Percentiles rank a stretch among this genome's conserved stretches.
Evolutionary conservation across 179 eudicot genomes (phyloP).

Genomic region (Sideroxylon spinosum): DNA sequence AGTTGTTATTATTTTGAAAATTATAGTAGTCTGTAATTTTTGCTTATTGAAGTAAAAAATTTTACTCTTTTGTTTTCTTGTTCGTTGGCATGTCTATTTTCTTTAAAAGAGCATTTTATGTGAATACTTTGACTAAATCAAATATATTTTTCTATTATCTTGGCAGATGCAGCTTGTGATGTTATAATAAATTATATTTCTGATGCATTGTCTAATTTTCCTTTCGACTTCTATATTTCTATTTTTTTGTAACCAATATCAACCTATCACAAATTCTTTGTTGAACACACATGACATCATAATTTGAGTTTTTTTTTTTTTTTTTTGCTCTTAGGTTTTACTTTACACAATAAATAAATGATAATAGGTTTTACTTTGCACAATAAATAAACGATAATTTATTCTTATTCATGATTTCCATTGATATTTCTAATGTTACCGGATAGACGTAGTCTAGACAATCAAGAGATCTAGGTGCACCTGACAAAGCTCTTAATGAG

Average conservation of each 20-base stretch:
- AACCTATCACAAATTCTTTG: not conserved
- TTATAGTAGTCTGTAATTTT: not conserved
- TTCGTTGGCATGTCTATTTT: not conserved
- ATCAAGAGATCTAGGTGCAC: constrained; percentile 58
- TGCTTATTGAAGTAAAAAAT: not conserved
- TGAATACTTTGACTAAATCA: not conserved
- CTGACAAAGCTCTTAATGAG: constrained; percentile 85
- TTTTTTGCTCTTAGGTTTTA: not conserved
- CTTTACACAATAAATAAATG: not conserved
- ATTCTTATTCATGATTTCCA: not conserved
- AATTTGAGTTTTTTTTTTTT: not conserved
- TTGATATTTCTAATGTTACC: constrained; percentile 6
- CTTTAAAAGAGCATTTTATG: not conserved
- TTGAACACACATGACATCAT: not conserved
- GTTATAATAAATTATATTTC: not conserved
- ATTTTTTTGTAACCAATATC: not conserved
- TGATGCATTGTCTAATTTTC: not conserved
- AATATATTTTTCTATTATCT: not conserved
- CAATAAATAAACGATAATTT: no score
- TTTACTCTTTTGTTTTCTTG: not conserved
- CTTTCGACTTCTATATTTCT: not conserved
- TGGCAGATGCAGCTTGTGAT: not conserved
- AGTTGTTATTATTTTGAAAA: no score
- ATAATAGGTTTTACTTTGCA: no score
- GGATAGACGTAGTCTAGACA: constrained; percentile 67